These are phyloP conservation scores for Boletellus deceptivus DNA, from an alignment of 1,284 basidiomycete genomes.

Conservation along the genomic window DNA sequence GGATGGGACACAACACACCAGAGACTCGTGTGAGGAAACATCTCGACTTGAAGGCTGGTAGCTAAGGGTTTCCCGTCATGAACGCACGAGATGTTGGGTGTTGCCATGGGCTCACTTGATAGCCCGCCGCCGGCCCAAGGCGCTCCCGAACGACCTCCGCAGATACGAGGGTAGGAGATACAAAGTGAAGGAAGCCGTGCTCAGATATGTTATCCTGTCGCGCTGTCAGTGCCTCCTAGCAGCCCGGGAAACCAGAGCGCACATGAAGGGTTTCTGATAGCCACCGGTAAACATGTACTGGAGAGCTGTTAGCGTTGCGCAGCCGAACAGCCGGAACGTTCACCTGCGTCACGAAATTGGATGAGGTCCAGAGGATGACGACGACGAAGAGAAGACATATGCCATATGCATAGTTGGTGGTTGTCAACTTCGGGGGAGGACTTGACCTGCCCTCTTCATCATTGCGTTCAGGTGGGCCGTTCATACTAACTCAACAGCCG, in stretches of 20 bases:
- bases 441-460: conserved; percentile 17
- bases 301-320: conserved; percentile 7
- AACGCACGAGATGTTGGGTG: neutral
- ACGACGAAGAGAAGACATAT: conserved; percentile 74
- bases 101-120: conserved; percentile 10
- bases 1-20: conserved; percentile 14
- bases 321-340: conserved; percentile 12
- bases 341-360: conserved; percentile 80
- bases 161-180: conserved; percentile 79
- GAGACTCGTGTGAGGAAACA: conserved; percentile 10
- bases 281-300: conserved; percentile 68
- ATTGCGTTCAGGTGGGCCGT: conserved; percentile 7
- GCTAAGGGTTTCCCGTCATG: conserved; percentile 10
- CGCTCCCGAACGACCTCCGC: conserved; percentile 36
- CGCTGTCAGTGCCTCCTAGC: conserved; percentile 5
- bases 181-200: conserved; percentile 84
- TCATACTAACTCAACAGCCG: conserved; percentile 18
- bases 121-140: conserved; percentile 15
- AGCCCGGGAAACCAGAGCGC: conserved; percentile 26
- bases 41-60: conserved; percentile 29
- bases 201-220: conserved; percentile 79
- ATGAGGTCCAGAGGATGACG: conserved; percentile 81
- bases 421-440: conserved; percentile 15
- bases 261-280: conserved; percentile 83
- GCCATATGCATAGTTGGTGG: conserved; percentile 65